phyloP scores from a whole-genome alignment of 192 early-diverging fungal genomes.

The Podila epicladia region DNA sequence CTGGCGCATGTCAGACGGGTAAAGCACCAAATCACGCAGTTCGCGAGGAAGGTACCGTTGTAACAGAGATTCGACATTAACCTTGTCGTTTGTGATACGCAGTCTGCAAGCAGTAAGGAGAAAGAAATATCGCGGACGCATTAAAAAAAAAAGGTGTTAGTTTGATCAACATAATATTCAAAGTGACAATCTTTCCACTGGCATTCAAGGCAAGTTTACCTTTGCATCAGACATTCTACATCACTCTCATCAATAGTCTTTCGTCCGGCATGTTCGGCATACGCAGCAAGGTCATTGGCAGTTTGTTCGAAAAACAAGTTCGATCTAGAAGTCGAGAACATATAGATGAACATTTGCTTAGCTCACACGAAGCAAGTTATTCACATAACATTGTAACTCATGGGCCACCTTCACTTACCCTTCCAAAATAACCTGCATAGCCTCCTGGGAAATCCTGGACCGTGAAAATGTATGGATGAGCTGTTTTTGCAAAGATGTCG shows the following conservation, averaged over 20 bases:
- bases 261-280: constrained; percentile 52
- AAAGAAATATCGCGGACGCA: too few relatives aligned
- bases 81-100: constrained; percentile 41
- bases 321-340: constrained; percentile 20
- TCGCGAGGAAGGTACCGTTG: constrained; percentile 50
- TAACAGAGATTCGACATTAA: constrained; percentile 42
- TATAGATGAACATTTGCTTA: not conserved
- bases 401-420: constrained; percentile 27
- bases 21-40: constrained; percentile 46
- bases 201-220: constrained; percentile 12
- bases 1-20: constrained; percentile 26
- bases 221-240: constrained; percentile 50
- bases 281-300: constrained; percentile 46
- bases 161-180: too few relatives aligned
- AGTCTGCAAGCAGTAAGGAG: constrained; percentile 4
- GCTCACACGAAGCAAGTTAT: not conserved
- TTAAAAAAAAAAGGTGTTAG: too few relatives aligned
- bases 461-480: constrained; percentile 43
- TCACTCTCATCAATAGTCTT: constrained; percentile 49
- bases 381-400: not conserved
- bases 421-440: constrained; percentile 51
- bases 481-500: constrained; percentile 39
- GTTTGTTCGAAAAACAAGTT: constrained; percentile 53
- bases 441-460: constrained; percentile 43
- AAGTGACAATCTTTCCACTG: too few relatives aligned